phyloP scores from a whole-genome alignment of 1,139 yeast species.

The Sugiyamaella japonica region DNA sequence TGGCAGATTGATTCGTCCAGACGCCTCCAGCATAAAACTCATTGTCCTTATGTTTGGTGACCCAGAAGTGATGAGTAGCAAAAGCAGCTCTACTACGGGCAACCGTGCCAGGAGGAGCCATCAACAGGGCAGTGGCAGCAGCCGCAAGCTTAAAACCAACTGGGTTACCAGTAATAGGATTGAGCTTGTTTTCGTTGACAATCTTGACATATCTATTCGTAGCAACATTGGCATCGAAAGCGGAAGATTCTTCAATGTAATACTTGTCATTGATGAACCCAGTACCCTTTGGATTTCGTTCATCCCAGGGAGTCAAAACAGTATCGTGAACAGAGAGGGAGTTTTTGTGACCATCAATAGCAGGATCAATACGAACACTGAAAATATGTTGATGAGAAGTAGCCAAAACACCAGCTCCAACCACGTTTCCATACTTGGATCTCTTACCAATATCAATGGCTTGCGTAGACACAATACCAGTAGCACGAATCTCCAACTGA shows the following conservation, averaged over 20 bases:
- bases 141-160: slow-evolving; percentile 79
- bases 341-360: slow-evolving; percentile 69
- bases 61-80: slow-evolving; percentile 77
- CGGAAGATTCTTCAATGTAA: slow-evolving; percentile 70
- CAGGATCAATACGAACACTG: slow-evolving; percentile 84
- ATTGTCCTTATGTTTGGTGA: slow-evolving; percentile 68
- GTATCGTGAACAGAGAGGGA: slow-evolving; percentile 43
- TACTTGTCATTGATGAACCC: slow-evolving; percentile 71
- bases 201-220: slow-evolving; percentile 78
- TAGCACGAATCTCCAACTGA: slow-evolving; percentile 82
- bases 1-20: slow-evolving; percentile 71
- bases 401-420: slow-evolving; percentile 85
- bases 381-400: slow-evolving; percentile 87
- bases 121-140: slow-evolving; percentile 75
- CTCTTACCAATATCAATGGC: slow-evolving; percentile 75
- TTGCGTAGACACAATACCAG: slow-evolving; percentile 71
- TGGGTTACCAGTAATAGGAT: slow-evolving; percentile 73
- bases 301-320: slow-evolving; percentile 62
- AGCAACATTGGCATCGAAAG: slow-evolving; percentile 72
- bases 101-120: slow-evolving; percentile 64
- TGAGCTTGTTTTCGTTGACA: slow-evolving; percentile 68
- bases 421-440: slow-evolving; percentile 82
- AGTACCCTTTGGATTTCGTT: slow-evolving; percentile 67
- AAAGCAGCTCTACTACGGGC: slow-evolving; percentile 67
- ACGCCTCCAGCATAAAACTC: slow-evolving; percentile 76